Evolutionary conservation across 2,329 filamentous ascomycete species (phyloP).

Genomic region (Aspergillus latus): DNA sequence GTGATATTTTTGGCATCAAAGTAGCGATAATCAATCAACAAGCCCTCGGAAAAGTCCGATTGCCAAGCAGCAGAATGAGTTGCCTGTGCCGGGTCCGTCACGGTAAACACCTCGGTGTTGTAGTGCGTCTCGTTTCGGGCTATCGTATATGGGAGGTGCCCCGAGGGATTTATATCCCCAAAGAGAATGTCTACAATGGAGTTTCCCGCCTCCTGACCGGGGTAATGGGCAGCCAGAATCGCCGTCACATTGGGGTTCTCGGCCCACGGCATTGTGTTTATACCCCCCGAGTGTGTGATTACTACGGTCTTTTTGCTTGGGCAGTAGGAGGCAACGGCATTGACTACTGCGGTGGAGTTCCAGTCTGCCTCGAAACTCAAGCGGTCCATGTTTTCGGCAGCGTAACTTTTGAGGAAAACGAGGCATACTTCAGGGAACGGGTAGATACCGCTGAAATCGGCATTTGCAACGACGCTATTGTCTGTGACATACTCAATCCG

Average conservation of each 20-base stretch:
- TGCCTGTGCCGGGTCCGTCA: background rate
- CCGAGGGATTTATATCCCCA: slow-evolving; percentile 73
- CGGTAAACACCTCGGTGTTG: slow-evolving; percentile 6
- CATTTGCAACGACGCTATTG: slow-evolving; percentile 26
- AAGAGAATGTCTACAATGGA: slow-evolving; percentile 78
- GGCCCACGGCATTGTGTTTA: slow-evolving; percentile 63
- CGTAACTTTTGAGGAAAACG: slow-evolving; percentile 81
- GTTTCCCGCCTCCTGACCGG: slow-evolving; percentile 81
- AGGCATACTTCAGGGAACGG: slow-evolving; percentile 44
- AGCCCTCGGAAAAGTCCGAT: background rate
- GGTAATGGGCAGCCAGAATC: slow-evolving; percentile 78
- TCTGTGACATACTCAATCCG: slow-evolving; percentile 21
- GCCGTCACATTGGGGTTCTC: slow-evolving; percentile 76
- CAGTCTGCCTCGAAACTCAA: slow-evolving; percentile 64
- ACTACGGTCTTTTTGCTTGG: slow-evolving; percentile 78
- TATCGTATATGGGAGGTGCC: slow-evolving; percentile 78
- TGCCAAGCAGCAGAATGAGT: too few species aligned
- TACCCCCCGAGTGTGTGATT: slow-evolving; percentile 77
- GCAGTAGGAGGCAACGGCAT: slow-evolving; percentile 64
- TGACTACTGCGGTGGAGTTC: slow-evolving; percentile 75
- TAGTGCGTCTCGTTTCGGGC: slow-evolving; percentile 67
- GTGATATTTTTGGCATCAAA: background rate
- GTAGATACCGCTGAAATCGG: slow-evolving; percentile 38
- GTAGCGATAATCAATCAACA: background rate
- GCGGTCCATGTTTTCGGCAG: slow-evolving; percentile 75